phyloP scores from a whole-genome alignment of 2,329 filamentous ascomycete genomes.

The Exophiala calicioides region DNA sequence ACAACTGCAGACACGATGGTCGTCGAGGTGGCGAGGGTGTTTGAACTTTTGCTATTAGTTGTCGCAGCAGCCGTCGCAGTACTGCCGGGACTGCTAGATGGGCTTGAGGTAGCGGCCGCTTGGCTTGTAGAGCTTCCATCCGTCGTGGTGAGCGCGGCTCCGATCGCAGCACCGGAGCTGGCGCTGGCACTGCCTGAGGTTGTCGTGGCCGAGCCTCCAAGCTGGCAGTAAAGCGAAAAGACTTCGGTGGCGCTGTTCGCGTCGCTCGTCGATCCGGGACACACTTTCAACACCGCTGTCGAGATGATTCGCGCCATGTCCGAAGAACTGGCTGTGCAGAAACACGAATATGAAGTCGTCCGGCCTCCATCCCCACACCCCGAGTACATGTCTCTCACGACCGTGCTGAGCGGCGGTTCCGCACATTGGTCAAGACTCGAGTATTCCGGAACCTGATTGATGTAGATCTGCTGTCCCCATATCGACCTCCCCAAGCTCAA shows the following conservation, averaged over 20 bases:
- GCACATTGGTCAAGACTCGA: conserved; percentile 1
- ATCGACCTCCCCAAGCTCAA: too few relatives aligned
- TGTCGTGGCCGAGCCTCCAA: not conserved
- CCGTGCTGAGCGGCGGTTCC: conserved; percentile 3
- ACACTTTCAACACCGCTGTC: not conserved
- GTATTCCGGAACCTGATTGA: conserved; percentile 3
- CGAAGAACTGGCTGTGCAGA: conserved; percentile 9
- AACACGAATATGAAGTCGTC: conserved; percentile 3
- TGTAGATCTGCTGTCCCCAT: conserved; percentile 5
- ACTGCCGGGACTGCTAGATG: too few relatives aligned
- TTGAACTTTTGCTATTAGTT: too few relatives aligned
- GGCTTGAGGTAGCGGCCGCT: too few relatives aligned
- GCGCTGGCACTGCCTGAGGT: too few relatives aligned
- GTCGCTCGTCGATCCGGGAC: not conserved
- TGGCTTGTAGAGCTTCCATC: too few relatives aligned
- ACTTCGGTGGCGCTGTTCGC: not conserved
- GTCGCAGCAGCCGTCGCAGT: too few relatives aligned
- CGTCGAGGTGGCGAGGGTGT: too few relatives aligned
- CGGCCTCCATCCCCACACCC: conserved; percentile 3
- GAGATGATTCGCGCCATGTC: conserved; percentile 2
- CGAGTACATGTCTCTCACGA: conserved; percentile 3
- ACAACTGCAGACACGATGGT: too few relatives aligned
- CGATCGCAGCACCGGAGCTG: too few relatives aligned
- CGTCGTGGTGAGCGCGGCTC: too few relatives aligned
- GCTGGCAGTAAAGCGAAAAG: not conserved